phyloP scores from a whole-genome alignment of 176 grass and related monocot species.

The Aegilops umbellulata region DNA sequence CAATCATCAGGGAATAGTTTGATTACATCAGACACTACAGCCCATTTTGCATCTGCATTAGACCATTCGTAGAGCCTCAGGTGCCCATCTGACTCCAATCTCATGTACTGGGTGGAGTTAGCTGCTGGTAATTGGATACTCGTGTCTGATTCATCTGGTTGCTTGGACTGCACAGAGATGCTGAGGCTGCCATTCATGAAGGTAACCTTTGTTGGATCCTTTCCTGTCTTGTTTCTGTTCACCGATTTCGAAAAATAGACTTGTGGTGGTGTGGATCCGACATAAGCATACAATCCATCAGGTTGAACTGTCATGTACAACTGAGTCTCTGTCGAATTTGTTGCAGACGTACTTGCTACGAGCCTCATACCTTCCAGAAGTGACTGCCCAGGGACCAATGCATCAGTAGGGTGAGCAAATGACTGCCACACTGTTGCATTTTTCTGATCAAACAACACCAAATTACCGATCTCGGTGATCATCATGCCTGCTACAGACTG shows the following conservation, averaged over 20 bases:
- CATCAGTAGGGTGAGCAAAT: conserved; percentile 44
- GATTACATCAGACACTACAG: conserved; percentile 22
- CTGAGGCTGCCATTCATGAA: conserved; percentile 22
- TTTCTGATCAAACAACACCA: conserved; percentile 39
- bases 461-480: conserved; percentile 36
- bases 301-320: conserved; percentile 22
- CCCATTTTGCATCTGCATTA: conserved; percentile 22
- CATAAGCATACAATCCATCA: conserved; percentile 28
- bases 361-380: conserved; percentile 21
- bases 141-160: background rate
- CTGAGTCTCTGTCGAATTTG: conserved; percentile 35
- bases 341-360: conserved; percentile 3
- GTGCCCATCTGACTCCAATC: conserved; percentile 38
- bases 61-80: conserved; percentile 46
- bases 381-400: conserved; percentile 32
- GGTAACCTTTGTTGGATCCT: conserved; percentile 12
- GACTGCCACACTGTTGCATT: conserved; percentile 54
- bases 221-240: background rate
- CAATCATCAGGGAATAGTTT: conserved; percentile 42
- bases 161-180: background rate
- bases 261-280: conserved; percentile 29
- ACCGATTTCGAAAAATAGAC: background rate
- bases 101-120: conserved; percentile 34
- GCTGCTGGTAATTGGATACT: background rate
- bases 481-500: background rate